Conservation (phyloP, 2,329 filamentous ascomycete genomes). For the Aspergillus melleus region DNA sequence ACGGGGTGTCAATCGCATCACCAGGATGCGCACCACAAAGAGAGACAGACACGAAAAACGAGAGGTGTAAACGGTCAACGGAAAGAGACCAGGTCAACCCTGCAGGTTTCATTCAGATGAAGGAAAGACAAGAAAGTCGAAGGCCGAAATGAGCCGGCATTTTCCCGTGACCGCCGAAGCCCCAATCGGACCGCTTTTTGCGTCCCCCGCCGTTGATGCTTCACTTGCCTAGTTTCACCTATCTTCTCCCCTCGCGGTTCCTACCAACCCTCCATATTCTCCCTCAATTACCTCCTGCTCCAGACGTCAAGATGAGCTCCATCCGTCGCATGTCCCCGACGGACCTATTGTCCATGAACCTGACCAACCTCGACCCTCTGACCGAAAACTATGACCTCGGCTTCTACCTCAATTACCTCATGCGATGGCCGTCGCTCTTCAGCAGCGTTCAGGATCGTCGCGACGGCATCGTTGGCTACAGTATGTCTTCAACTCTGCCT, state of each 20-base stretch:
- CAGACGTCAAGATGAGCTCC: slow-evolving; percentile 64
- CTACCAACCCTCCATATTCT: not conserved
- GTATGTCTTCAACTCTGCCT: slow-evolving; percentile 52
- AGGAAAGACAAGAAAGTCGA: not conserved
- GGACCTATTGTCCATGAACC: slow-evolving; percentile 86
- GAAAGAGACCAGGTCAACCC: not conserved
- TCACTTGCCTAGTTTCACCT: slow-evolving; percentile 5
- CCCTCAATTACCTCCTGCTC: not conserved
- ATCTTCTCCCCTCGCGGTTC: not conserved
- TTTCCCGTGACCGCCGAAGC: slow-evolving; percentile 28
- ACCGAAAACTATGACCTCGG: slow-evolving; percentile 97
- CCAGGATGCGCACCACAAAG: slow-evolving; percentile 16
- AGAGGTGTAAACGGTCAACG: not conserved
- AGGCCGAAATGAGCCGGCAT: not conserved
- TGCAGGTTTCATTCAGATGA: not conserved
- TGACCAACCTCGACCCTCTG: slow-evolving; percentile 91
- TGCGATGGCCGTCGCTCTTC: slow-evolving; percentile 93
- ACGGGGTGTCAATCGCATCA: slow-evolving; percentile 12
- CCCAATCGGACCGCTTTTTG: slow-evolving; percentile 17
- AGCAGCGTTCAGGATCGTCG: slow-evolving; percentile 83
- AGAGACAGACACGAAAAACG: not conserved
- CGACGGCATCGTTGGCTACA: slow-evolving; percentile 92
- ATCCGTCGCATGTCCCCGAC: slow-evolving; percentile 81
- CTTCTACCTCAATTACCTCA: slow-evolving; percentile 95
- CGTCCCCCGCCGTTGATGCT: slow-evolving; percentile 3